Percentiles rank a stretch among this genome's conserved stretches.
Conservation (phyloP, 1,139 yeast genomes). For the Yamadazyma membranifaciens region DNA sequence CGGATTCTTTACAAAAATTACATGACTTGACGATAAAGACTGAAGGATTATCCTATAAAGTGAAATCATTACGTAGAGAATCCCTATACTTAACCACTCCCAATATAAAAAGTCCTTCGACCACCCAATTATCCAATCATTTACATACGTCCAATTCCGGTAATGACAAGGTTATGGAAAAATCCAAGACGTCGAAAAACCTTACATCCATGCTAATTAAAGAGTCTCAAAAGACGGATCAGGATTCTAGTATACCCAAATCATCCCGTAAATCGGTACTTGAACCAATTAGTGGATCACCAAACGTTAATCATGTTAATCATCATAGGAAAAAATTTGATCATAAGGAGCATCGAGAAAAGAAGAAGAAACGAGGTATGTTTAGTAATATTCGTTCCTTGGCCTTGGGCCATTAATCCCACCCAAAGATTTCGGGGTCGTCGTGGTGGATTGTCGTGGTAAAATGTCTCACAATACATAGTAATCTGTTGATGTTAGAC, state of each 20-base stretch:
- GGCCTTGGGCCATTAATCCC: constrained; percentile 5
- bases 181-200: constrained; percentile 11
- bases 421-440: no score
- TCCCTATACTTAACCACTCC: constrained; percentile 14
- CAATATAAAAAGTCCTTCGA: constrained; percentile 23
- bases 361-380: constrained; percentile 1
- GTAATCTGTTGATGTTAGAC: no score
- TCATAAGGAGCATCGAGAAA: neutral
- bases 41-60: constrained; percentile 16
- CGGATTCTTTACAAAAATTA: constrained; percentile 23
- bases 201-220: constrained; percentile 10
- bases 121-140: constrained; percentile 21
- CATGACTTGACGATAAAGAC: constrained; percentile 18
- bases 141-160: constrained; percentile 8
- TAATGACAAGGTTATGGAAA: constrained; percentile 7
- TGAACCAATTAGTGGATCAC: constrained; percentile 8
- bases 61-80: constrained; percentile 15
- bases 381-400: constrained; percentile 5
- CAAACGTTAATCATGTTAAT: constrained; percentile 1
- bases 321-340: neutral
- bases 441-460: no score
- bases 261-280: neutral
- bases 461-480: no score
- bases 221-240: constrained; percentile 7
- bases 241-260: neutral